Conservation (phyloP, 495 filamentous ascomycete genomes). For the Acidiella bohemica region DNA sequence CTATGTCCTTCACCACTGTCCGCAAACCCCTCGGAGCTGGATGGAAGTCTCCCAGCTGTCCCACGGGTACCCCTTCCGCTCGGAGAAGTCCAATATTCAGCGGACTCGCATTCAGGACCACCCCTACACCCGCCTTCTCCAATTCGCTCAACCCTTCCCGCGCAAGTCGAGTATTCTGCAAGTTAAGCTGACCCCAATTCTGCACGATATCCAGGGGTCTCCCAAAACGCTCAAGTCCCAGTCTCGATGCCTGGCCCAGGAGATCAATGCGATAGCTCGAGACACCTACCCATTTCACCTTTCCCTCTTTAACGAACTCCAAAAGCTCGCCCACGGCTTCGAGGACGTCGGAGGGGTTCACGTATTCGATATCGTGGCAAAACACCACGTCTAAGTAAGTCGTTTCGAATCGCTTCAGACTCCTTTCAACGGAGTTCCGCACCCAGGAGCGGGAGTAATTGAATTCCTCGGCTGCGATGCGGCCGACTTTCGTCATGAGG, state of each 20-base stretch:
- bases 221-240: neutral
- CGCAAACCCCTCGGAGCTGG: neutral
- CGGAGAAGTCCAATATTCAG: conserved; percentile 1
- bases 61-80: neutral
- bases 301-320: neutral
- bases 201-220: neutral
- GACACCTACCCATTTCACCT: neutral
- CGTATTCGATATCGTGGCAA: conserved; percentile 2
- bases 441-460: conserved; percentile 1
- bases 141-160: neutral
- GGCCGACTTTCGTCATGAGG: conserved; percentile 5
- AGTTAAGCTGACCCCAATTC: conserved; percentile 3
- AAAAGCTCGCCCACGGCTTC: neutral
- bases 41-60: conserved; percentile 2
- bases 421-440: neutral
- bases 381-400: conserved; percentile 1
- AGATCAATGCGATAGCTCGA: conserved; percentile 2
- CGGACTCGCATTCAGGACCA: conserved; percentile 1
- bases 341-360: neutral
- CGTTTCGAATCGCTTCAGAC: neutral
- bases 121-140: neutral
- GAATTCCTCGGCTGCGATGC: neutral
- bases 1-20: neutral
- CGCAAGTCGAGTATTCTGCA: conserved; percentile 1
- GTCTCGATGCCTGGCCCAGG: neutral